Evolutionary conservation across 139 green algal genomes (phyloP).

Genomic region (Chlorella sp.): DNA sequence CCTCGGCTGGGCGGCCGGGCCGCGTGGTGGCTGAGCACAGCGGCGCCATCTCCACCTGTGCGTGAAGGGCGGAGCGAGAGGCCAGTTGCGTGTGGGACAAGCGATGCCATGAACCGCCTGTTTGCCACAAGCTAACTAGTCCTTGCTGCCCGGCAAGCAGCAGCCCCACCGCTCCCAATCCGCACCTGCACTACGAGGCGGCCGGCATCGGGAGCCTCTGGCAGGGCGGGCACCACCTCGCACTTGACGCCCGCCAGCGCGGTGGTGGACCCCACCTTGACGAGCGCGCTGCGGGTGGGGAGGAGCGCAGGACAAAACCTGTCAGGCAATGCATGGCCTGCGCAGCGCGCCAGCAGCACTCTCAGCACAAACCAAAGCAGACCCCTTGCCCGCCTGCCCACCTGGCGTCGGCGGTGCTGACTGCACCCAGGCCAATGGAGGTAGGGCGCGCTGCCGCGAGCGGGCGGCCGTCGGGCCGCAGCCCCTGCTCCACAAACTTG

Average conservation of each 20-base stretch:
- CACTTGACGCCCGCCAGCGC: conserved; percentile 76
- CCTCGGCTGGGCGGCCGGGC: conserved; percentile 39
- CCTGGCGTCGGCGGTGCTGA: conserved; percentile 72
- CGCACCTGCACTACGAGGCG: conserved; percentile 41
- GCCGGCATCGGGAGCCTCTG: conserved; percentile 57
- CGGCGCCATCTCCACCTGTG: conserved; percentile 71
- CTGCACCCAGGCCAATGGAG: conserved; percentile 61
- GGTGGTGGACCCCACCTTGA: conserved; percentile 73
- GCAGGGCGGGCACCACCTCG: conserved; percentile 57
- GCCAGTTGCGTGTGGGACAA: not conserved
- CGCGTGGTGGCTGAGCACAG: conserved; percentile 61
- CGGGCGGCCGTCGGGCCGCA: conserved; percentile 76
- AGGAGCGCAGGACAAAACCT: not conserved
- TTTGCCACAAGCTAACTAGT: too few species aligned
- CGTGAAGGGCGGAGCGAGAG: not conserved
- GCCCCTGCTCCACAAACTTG: conserved; percentile 64
- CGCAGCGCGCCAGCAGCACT: not conserved
- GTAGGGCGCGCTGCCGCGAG: conserved; percentile 62
- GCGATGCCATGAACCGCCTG: too few species aligned
- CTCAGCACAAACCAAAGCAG: too few species aligned
- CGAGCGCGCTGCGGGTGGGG: conserved; percentile 53
- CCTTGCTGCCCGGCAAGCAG: too few species aligned
- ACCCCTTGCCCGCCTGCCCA: conserved; percentile 57
- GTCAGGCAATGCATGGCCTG: too few species aligned
- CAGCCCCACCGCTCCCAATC: too few species aligned